phyloP scores from a whole-genome alignment of 306 rosid genomes.

The Trichosanthes cucumerina region DNA sequence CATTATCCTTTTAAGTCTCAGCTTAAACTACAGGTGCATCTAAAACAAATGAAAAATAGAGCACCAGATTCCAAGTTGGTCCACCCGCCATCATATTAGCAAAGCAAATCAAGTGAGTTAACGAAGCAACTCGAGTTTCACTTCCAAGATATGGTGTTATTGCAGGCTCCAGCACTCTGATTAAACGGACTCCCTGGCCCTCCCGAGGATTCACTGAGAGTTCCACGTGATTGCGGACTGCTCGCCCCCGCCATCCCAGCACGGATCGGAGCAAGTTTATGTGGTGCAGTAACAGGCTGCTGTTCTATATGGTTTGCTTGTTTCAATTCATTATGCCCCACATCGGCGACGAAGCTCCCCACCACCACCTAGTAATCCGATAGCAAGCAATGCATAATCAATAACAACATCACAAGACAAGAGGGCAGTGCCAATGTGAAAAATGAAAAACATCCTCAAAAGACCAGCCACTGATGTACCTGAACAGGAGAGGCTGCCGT shows the following conservation, averaged over 20 bases:
- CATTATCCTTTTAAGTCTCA: background rate
- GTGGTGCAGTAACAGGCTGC: constrained; percentile 5
- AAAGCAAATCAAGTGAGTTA: constrained; percentile 7
- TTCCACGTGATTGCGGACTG: constrained; percentile 31
- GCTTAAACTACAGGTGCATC: constrained; percentile 1
- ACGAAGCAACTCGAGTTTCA: constrained; percentile 18
- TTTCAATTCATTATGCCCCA: constrained; percentile 32
- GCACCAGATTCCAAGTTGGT: background rate
- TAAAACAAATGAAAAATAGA: constrained; percentile 1
- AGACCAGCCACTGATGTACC: constrained; percentile 51
- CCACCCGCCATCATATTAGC: background rate
- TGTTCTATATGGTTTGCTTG: constrained; percentile 20
- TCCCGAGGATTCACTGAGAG: constrained; percentile 37
- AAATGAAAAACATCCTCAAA: constrained; percentile 6
- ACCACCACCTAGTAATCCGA: constrained; percentile 38
- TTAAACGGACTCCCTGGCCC: constrained; percentile 35
- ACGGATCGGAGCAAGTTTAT: constrained; percentile 19
- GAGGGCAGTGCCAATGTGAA: background rate
- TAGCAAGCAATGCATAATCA: background rate
- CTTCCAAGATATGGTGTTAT: constrained; percentile 55
- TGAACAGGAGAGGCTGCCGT: constrained; percentile 72
- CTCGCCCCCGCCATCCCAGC: constrained; percentile 28
- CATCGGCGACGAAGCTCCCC: constrained; percentile 39
- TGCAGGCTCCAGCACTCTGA: constrained; percentile 34
- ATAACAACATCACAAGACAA: background rate